These are phyloP conservation scores for Psilocybe cubensis DNA, from an alignment of 768 basidiomycete species.

Conservation along the genomic window DNA sequence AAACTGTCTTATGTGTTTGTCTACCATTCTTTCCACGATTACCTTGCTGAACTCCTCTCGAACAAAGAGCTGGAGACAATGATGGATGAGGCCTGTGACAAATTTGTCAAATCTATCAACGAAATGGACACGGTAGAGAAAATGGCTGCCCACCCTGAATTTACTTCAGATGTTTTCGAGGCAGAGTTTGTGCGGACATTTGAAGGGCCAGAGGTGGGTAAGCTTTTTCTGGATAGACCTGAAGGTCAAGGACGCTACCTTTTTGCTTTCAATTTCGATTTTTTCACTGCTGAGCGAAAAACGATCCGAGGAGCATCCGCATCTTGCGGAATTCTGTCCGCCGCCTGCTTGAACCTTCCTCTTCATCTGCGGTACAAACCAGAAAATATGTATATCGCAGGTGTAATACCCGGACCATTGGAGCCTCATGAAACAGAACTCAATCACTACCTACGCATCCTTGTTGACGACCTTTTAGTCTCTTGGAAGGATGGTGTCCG, in stretches of 20 bases:
- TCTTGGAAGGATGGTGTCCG: conserved; percentile 37
- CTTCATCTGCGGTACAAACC: conserved; percentile 29
- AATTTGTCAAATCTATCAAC: too few relatives aligned
- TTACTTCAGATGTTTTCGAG: too few relatives aligned
- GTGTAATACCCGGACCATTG: conserved; percentile 43
- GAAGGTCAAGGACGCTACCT: conserved; percentile 21
- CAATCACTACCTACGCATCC: conserved; percentile 40
- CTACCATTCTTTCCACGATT: too few relatives aligned
- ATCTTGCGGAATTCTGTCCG: conserved; percentile 29
- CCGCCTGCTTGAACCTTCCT: conserved; percentile 41
- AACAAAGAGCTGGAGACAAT: too few relatives aligned
- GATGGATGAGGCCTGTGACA: too few relatives aligned
- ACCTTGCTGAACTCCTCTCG: too few relatives aligned
- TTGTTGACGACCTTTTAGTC: conserved; percentile 38
- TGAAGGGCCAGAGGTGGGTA: too few relatives aligned
- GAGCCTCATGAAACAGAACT: conserved; percentile 34
- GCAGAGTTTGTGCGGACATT: too few relatives aligned
- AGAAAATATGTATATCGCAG: conserved; percentile 42
- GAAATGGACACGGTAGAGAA: too few relatives aligned
- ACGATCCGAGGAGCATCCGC: conserved; percentile 25
- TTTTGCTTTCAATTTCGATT: conserved; percentile 24
- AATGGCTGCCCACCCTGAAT: too few relatives aligned
- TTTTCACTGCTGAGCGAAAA: conserved; percentile 38
- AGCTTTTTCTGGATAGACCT: too few relatives aligned
- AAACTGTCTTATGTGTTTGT: too few relatives aligned